These are phyloP conservation scores for Metschnikowia anglica DNA, from an alignment of 805 yeast species.

Conservation along the genomic window DNA sequence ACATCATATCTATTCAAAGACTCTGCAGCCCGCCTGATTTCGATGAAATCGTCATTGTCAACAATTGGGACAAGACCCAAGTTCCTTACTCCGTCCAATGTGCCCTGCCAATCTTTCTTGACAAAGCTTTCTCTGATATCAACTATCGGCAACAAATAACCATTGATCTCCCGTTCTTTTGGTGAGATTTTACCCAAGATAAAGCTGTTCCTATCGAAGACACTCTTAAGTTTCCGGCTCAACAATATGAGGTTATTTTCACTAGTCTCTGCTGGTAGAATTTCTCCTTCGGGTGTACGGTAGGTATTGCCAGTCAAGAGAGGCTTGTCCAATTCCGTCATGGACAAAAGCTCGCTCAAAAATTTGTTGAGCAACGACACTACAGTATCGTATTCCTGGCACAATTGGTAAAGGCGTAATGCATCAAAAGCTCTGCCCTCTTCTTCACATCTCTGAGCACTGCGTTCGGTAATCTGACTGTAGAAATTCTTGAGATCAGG, in stretches of 20 bases:
- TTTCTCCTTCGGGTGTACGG: slow-evolving; percentile 38
- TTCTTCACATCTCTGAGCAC: slow-evolving; percentile 84
- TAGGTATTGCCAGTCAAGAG: slow-evolving; percentile 41
- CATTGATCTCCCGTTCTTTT: slow-evolving; percentile 62
- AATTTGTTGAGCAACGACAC: slow-evolving; percentile 69
- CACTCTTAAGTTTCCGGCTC: slow-evolving; percentile 44
- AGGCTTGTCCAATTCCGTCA: slow-evolving; percentile 66
- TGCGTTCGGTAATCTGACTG: slow-evolving; percentile 72
- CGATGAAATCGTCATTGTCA: slow-evolving; percentile 48
- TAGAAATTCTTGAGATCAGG: slow-evolving; percentile 59
- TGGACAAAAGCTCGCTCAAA: slow-evolving; percentile 72
- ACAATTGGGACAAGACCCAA: slow-evolving; percentile 67
- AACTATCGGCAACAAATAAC: slow-evolving; percentile 62
- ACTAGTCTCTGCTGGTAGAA: slow-evolving; percentile 32
- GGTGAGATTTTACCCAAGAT: slow-evolving; percentile 56
- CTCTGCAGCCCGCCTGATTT: slow-evolving; percentile 67
- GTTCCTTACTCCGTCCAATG: slow-evolving; percentile 54
- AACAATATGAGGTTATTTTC: slow-evolving; percentile 50
- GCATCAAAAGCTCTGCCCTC: slow-evolving; percentile 90
- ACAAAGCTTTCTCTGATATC: slow-evolving; percentile 61
- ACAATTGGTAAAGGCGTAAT: slow-evolving; percentile 77
- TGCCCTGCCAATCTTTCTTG: slow-evolving; percentile 56
- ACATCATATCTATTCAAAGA: slow-evolving; percentile 56
- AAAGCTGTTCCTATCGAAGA: slow-evolving; percentile 54
- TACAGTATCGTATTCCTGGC: slow-evolving; percentile 85